Evolutionary conservation across 2,329 filamentous ascomycete species (phyloP).

Genomic region (Sporothrix protearum): DNA sequence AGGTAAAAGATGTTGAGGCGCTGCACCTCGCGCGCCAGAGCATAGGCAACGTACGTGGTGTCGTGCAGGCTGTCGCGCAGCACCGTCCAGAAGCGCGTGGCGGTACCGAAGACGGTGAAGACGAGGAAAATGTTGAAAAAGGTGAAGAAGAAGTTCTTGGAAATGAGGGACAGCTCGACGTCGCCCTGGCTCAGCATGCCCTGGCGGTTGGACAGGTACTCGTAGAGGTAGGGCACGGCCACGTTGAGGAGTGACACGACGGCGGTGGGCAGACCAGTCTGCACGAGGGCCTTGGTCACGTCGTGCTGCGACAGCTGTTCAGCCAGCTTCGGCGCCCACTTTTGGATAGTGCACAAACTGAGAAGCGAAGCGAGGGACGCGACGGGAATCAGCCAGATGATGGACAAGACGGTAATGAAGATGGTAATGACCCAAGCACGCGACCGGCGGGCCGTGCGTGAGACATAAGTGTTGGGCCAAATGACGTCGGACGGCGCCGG

Average conservation of each 20-base stretch:
- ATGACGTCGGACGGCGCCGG: conserved; percentile 90
- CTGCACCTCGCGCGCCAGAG: conserved; percentile 72
- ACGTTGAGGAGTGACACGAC: conserved; percentile 84
- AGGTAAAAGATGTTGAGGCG: conserved; percentile 79
- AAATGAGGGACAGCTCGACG: conserved; percentile 89
- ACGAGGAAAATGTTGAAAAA: conserved; percentile 99
- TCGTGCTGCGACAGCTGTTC: conserved; percentile 64
- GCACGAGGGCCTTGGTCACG: conserved; percentile 71
- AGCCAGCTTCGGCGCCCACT: conserved; percentile 67
- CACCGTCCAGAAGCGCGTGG: conserved; percentile 66
- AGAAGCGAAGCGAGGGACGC: conserved; percentile 74
- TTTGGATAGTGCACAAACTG: conserved; percentile 74
- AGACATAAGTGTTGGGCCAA: conserved; percentile 88
- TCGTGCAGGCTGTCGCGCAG: conserved; percentile 74
- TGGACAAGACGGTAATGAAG: conserved; percentile 75
- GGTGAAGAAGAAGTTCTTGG: conserved; percentile 98
- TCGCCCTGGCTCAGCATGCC: conserved; percentile 95
- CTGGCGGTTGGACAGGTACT: conserved; percentile 84
- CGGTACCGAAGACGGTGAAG: conserved; percentile 83
- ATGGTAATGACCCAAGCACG: conserved; percentile 80
- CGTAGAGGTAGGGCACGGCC: conserved; percentile 88
- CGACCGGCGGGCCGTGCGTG: conserved; percentile 67
- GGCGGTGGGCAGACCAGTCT: conserved; percentile 81
- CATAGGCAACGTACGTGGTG: conserved; percentile 70
- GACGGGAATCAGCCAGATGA: conserved; percentile 85